Conservation (phyloP, 768 basidiomycete species). For the Erythrobasidium yunnanense region DNA sequence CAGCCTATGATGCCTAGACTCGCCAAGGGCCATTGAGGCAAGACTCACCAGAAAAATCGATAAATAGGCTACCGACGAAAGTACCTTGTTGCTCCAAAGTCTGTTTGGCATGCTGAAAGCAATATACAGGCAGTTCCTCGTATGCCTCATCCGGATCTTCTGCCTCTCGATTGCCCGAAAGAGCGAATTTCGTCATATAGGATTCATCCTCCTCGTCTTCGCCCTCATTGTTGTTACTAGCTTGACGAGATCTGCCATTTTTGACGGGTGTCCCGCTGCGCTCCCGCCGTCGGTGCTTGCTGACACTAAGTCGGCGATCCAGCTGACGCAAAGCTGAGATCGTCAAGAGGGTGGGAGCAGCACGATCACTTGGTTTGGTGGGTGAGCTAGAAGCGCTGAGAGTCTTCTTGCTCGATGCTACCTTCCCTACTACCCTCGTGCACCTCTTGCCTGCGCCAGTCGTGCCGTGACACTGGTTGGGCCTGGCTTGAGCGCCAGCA, state of each 20-base stretch:
- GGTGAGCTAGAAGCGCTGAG: not conserved
- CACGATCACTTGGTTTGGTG: not conserved
- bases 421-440: slow-evolving; percentile 21
- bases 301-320: slow-evolving; percentile 18
- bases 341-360: not conserved
- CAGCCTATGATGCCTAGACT: not conserved
- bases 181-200: not conserved
- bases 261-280: too few species aligned
- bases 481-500: not conserved
- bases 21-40: not conserved
- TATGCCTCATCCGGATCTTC: slow-evolving; percentile 13
- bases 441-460: slow-evolving; percentile 25
- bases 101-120: slow-evolving; percentile 29
- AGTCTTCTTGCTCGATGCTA: not conserved
- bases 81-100: slow-evolving; percentile 25
- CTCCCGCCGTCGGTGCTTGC: too few species aligned
- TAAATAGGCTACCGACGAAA: too few species aligned
- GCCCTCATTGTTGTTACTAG: not conserved
- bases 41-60: too few species aligned
- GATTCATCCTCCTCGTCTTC: not conserved
- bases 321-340: not conserved
- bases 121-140: slow-evolving; percentile 26
- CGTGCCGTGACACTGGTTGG: slow-evolving; percentile 31
- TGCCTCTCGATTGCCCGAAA: not conserved
- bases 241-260: not conserved